Base-by-base conservation (phyloP, 2,329 filamentous ascomycete genomes). In the Colletotrichum truncatum region DNA sequence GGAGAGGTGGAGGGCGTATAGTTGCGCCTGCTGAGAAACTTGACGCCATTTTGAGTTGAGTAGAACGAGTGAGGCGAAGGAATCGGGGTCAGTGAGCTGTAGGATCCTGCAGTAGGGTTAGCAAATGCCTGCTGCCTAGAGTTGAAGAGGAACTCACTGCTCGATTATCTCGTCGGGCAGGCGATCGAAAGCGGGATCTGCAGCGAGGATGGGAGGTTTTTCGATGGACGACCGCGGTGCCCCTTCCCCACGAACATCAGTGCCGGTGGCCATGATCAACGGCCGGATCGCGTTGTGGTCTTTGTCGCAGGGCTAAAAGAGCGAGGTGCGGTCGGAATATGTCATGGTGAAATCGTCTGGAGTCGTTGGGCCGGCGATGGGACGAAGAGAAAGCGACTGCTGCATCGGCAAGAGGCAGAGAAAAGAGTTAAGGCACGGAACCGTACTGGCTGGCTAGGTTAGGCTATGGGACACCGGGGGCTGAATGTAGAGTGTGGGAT, bases 151-250 rank as follows among this genome's bases (percentile, higher is more conserved):
- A 46, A 77, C 86, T 76, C 78, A 91, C 89, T 91, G 87, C 73
- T 90, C 80, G 70, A 92, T 90, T 64, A 92, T 91, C 75, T 91
- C 89, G 75, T 90, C 87, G 6, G 89, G 89, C 10, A 92, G 80
- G 46, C 80, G 82, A 34, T 85, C 81, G 70, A 91, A 87, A 32
- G 84, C 81, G 28, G 63, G 58, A 66, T 66, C 63, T n/a, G 72
- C 70, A 67, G 75, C 55, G 41, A 69, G 65, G 62, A 75, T 61
- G 56, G 75, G 73, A 53, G 66, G 69, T 68, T 79, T 79, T 64
- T 78, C 76, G 55, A 74, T 77, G 5, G 76, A 78, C 11, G 56
- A 39, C 34, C 67, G 66, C 43, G 61, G 45, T 21, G 26, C 53
- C 32, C 38, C 45, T 45, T 55, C 51, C 45, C 60, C 38, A 10